A percentile compares a stretch with the other conserved stretches of the same genome.
These are phyloP conservation scores for Candida incommunis DNA, from an alignment of 805 yeast genomes.

Conservation along the genomic window DNA sequence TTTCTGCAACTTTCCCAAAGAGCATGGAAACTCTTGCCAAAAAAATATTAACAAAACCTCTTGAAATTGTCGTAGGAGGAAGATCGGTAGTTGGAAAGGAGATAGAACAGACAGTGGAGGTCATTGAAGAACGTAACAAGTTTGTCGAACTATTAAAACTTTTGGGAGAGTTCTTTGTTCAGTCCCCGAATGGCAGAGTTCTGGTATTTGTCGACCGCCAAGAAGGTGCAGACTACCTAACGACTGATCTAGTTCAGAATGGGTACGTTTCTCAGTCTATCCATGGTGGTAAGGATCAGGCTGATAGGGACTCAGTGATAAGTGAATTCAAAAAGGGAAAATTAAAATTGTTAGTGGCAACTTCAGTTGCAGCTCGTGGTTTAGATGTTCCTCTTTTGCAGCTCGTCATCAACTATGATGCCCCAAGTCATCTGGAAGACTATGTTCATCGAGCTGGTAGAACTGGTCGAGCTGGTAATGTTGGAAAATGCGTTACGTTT, in stretches of 20 bases:
- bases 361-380: constrained; percentile 92
- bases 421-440: constrained; percentile 85
- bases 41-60: constrained; percentile 45
- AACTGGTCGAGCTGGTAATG: constrained; percentile 82
- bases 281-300: constrained; percentile 88
- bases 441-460: constrained; percentile 94
- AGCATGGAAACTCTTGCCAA: constrained; percentile 66
- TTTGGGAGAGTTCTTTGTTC: constrained; percentile 31
- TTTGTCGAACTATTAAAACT: constrained; percentile 39
- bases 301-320: constrained; percentile 65
- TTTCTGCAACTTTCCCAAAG: constrained; percentile 87
- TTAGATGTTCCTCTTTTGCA: constrained; percentile 79
- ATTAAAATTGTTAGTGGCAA: constrained; percentile 59
- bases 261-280: constrained; percentile 52
- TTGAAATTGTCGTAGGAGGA: constrained; percentile 70
- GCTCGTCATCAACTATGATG: constrained; percentile 67
- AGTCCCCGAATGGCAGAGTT: constrained; percentile 25
- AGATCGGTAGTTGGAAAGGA: constrained; percentile 70
- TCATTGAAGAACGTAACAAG: constrained; percentile 43
- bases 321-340: constrained; percentile 50
- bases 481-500: constrained; percentile 67
- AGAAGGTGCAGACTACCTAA: constrained; percentile 63
- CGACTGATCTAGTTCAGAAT: constrained; percentile 34
- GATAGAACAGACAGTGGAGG: constrained; percentile 55
- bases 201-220: constrained; percentile 83